Conservation (phyloP, 1,284 basidiomycete species). For the Apiotrichum laibachii region DNA sequence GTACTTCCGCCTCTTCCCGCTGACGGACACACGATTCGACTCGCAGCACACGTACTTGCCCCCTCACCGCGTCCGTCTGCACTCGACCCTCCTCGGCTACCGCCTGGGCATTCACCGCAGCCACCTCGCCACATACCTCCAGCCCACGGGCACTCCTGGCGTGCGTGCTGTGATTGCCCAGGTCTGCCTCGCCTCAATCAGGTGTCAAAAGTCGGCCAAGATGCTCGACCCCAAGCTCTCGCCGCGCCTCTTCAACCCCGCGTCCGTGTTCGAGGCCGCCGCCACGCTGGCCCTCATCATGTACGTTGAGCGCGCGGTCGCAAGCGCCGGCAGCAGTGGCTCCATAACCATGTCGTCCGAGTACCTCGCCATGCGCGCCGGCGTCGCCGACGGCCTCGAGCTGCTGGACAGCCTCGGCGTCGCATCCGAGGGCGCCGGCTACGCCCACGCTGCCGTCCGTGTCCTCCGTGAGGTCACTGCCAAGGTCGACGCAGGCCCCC, state of each 20-base stretch:
- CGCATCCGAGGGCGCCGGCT: constrained; percentile 19
- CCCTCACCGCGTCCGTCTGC: constrained; percentile 41
- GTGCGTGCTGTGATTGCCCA: constrained; percentile 35
- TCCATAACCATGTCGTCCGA: constrained; percentile 22
- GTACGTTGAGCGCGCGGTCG: constrained; percentile 37
- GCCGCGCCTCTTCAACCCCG: constrained; percentile 38
- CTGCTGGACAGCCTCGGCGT: constrained; percentile 37
- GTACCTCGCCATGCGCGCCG: constrained; percentile 33
- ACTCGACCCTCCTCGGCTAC: constrained; percentile 38
- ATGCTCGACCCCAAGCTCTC: constrained; percentile 44
- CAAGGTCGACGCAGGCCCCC: constrained; percentile 24
- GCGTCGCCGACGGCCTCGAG: constrained; percentile 40
- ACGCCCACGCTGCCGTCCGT: constrained; percentile 31
- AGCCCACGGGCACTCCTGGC: constrained; percentile 26
- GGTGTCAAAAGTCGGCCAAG: constrained; percentile 41
- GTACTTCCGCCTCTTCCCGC: constrained; percentile 42
- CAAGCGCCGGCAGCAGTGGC: constrained; percentile 10
- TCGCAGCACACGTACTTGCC: constrained; percentile 36
- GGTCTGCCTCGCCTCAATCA: constrained; percentile 36
- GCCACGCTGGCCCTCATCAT: constrained; percentile 38
- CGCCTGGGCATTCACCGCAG: constrained; percentile 41
- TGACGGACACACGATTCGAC: constrained; percentile 41
- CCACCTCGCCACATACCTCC: constrained; percentile 37
- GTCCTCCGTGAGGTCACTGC: constrained; percentile 31
- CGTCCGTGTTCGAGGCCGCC: constrained; percentile 41